These are phyloP conservation scores for Mycena galopus DNA, from an alignment of 768 basidiomycete species.

Conservation along the genomic window DNA sequence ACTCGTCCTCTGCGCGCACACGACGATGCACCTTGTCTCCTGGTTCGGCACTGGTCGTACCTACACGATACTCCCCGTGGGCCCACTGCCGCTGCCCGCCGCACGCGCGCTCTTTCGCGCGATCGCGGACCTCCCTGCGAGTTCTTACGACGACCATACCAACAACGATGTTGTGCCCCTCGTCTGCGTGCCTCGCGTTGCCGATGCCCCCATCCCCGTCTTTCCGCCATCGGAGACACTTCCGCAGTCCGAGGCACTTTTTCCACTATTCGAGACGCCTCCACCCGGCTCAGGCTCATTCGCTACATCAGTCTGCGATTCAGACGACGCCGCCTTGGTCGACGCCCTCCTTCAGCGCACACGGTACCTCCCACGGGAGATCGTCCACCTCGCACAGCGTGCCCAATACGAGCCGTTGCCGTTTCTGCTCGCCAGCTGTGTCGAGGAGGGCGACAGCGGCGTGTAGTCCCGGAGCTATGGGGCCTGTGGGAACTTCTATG, in stretches of 20 bases:
- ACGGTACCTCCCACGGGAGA: background rate
- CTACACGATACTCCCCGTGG: background rate
- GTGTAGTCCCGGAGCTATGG: background rate
- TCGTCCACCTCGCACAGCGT: conserved; percentile 23
- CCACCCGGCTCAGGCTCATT: no score
- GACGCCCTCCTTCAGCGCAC: conserved; percentile 20
- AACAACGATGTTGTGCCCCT: background rate
- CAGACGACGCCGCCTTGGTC: background rate
- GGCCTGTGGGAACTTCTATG: no score
- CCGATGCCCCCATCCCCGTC: background rate
- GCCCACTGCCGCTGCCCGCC: conserved; percentile 22
- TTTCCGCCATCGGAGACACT: background rate
- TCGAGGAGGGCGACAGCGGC: conserved; percentile 9
- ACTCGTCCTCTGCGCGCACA: conserved; percentile 10
- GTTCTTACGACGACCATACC: background rate
- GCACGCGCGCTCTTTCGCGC: conserved; percentile 31
- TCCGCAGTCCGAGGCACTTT: background rate
- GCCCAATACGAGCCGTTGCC: conserved; percentile 33
- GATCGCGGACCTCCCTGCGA: conserved; percentile 26
- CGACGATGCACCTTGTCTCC: background rate
- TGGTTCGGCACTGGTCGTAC: background rate
- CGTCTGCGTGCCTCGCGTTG: background rate
- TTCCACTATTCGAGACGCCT: no score
- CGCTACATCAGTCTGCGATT: background rate
- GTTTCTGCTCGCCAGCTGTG: conserved; percentile 24